Evolutionary conservation across 768 basidiomycete genomes (phyloP).

Genomic region (Suillus sp.): DNA sequence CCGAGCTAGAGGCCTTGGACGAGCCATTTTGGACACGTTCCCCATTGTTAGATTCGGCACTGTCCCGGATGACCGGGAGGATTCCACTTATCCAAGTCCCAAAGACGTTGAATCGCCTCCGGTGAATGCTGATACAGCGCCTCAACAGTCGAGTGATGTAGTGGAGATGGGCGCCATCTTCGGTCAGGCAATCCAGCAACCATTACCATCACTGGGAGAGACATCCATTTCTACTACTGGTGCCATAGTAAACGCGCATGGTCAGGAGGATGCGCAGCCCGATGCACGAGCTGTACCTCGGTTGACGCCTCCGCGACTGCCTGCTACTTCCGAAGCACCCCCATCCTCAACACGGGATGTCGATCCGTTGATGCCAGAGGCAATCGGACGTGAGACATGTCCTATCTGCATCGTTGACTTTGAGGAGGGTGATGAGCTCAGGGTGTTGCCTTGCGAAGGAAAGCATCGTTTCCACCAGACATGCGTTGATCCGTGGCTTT

Average conservation of each 20-base stretch:
- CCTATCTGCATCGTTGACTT: slow-evolving; percentile 96
- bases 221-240: not conserved
- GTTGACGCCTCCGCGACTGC: slow-evolving; percentile 5
- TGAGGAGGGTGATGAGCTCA: slow-evolving; percentile 89
- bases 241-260: not conserved
- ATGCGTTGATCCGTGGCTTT: slow-evolving; percentile 93
- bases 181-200: not conserved
- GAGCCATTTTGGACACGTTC: slow-evolving; percentile 95
- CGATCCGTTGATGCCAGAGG: slow-evolving; percentile 55
- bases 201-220: not conserved
- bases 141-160: slow-evolving; percentile 18
- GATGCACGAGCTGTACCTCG: slow-evolving; percentile 15
- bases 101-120: slow-evolving; percentile 37
- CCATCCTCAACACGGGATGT: slow-evolving; percentile 17
- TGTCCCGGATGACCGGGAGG: slow-evolving; percentile 21
- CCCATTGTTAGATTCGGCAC: slow-evolving; percentile 85
- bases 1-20: slow-evolving; percentile 81
- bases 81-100: slow-evolving; percentile 13
- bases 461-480: slow-evolving; percentile 87
- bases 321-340: slow-evolving; percentile 1
- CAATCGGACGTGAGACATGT: slow-evolving; percentile 83
- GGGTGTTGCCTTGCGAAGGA: slow-evolving; percentile 89
- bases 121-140: slow-evolving; percentile 10
- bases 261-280: slow-evolving; percentile 6
- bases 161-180: slow-evolving; percentile 6